These are phyloP conservation scores for Cytidiella melzeri DNA, from an alignment of 768 basidiomycete species.

Conservation along the genomic window DNA sequence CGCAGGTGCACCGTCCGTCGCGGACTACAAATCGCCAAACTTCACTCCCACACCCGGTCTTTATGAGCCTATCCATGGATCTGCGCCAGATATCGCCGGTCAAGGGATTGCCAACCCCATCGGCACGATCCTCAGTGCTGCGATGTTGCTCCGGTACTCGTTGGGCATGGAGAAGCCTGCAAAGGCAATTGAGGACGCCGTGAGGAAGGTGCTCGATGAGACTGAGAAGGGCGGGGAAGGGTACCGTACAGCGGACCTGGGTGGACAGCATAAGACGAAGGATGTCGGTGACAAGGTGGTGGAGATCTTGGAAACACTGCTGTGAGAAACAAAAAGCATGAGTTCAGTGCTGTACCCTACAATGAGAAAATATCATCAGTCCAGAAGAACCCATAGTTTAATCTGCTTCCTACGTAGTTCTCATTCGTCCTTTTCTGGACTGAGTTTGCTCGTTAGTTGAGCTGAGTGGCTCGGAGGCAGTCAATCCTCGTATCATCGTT, in stretches of 20 bases:
- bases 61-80: slow-evolving; percentile 98
- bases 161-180: slow-evolving; percentile 85
- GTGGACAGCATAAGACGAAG: slow-evolving; percentile 66
- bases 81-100: slow-evolving; percentile 94
- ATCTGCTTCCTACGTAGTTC: too few species aligned
- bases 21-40: slow-evolving; percentile 37
- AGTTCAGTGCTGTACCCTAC: background rate
- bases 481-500: too few species aligned
- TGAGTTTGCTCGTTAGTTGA: too few species aligned
- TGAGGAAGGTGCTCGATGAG: slow-evolving; percentile 79
- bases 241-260: slow-evolving; percentile 80
- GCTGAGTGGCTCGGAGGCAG: too few species aligned
- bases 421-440: too few species aligned
- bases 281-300: slow-evolving; percentile 84
- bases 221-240: slow-evolving; percentile 65
- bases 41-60: slow-evolving; percentile 81
- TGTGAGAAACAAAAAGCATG: slow-evolving; percentile 27
- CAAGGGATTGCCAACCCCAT: slow-evolving; percentile 89
- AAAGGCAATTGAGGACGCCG: slow-evolving; percentile 82
- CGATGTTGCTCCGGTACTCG: slow-evolving; percentile 94
- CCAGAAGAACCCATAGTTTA: too few species aligned
- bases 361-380: background rate
- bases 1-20: slow-evolving; percentile 70
- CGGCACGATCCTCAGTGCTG: slow-evolving; percentile 93
- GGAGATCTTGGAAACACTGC: slow-evolving; percentile 55